Evolutionary conservation across 768 basidiomycete species (phyloP).

Genomic region (Boletus vinaceobasis): DNA sequence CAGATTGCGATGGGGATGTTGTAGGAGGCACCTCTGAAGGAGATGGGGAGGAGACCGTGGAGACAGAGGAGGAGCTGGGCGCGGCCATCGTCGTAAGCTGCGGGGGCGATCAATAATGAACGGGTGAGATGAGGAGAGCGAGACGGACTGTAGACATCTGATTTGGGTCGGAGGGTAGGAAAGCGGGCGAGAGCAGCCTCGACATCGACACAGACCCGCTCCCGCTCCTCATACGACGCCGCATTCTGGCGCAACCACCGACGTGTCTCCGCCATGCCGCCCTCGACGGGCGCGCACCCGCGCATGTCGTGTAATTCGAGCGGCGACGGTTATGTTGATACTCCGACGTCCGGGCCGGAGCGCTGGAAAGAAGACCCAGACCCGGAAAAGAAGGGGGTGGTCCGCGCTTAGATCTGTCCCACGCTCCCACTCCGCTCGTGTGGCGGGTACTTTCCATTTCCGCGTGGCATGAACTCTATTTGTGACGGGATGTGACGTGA

Average conservation of each 20-base stretch:
- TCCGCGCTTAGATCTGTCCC: slow-evolving; percentile 26
- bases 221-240: slow-evolving; percentile 50
- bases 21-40: slow-evolving; percentile 71
- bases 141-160: slow-evolving; percentile 70
- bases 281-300: not conserved
- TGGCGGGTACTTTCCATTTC: slow-evolving; percentile 51
- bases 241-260: slow-evolving; percentile 68
- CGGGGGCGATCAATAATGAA: slow-evolving; percentile 4
- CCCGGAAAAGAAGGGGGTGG: not conserved
- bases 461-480: slow-evolving; percentile 28
- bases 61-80: slow-evolving; percentile 87
- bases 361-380: slow-evolving; percentile 11
- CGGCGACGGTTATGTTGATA: slow-evolving; percentile 2
- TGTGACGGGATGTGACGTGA: slow-evolving; percentile 18
- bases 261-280: slow-evolving; percentile 19
- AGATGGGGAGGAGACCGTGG: slow-evolving; percentile 88
- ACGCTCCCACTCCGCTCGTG: slow-evolving; percentile 40
- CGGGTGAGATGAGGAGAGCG: not conserved
- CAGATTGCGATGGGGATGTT: slow-evolving; percentile 93
- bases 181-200: slow-evolving; percentile 54
- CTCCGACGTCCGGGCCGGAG: slow-evolving; percentile 8
- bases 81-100: slow-evolving; percentile 93
- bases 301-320: not conserved
- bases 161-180: slow-evolving; percentile 66
- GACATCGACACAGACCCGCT: slow-evolving; percentile 62